Evolutionary conservation across 2,329 filamentous ascomycete genomes (phyloP), one percentile per base, ranked within the genome.

Genomic region (Ramichloridium luteum): DNA sequence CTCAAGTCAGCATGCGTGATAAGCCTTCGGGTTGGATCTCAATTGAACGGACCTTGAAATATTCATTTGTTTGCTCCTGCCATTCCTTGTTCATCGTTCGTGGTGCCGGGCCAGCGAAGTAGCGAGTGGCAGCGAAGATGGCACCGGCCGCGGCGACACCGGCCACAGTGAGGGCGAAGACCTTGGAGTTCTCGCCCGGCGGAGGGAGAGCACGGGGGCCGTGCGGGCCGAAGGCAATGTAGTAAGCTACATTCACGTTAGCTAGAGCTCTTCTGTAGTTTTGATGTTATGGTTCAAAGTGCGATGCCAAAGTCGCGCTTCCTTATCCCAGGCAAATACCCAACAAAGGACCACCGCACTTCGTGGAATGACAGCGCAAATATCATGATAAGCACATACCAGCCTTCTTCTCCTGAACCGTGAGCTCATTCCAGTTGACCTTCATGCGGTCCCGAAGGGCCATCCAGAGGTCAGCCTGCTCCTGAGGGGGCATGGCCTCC

Each of bases 401-500:
- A 53, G 90, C 90, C 72, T 93, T 96, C 82, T 98, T 93, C 74
- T 98, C 90, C 64, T 90, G 80, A 55, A 92, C 49, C 31, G 90
- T 94, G 68, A 98, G 69, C 57, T 96, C 84, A 57, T 79, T 74
- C 90, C 90, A 98, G 70, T 84, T 85, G 53, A 74, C 77, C 81
- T 93, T 94, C 90, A 98, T 98, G 57, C 90, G 80, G 68, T 98
- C 90, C 63, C 90, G 77, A 62, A 98, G 71, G 50, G 80, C 71
- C 90, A 98, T 98, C 90, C 90, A 98, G 53, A 98, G 70, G 59
- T 98, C 90, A 48, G 90, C 90, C 76, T 98, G 90, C 74, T 98
- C 90, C 72, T 93, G 85, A 45, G 90, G 84, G 38, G 88, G 86
- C 82, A 96, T 86, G 44, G 70, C 74, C 70, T 98, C 90, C 90